Evolutionary conservation across 306 rosid genomes (phyloP).

Genomic region (Cucurbita moschata): DNA sequence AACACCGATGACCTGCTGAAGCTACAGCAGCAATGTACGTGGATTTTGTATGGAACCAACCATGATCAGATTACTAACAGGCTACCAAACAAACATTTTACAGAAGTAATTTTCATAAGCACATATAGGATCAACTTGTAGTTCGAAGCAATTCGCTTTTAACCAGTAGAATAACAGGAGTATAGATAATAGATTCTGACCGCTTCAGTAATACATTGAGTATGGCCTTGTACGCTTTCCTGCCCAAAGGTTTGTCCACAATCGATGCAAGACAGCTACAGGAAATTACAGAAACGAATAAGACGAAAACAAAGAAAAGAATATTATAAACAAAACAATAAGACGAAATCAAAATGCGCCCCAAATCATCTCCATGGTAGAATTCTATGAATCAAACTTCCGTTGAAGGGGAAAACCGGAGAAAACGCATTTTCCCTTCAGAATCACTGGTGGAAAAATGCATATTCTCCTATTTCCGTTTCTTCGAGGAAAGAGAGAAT

Average conservation of each 20-base stretch:
- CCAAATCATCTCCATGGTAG: not conserved
- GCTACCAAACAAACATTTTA: not conserved
- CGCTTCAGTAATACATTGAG: slow-evolving; percentile 81
- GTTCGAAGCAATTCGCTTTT: not conserved
- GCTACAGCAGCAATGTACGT: not conserved
- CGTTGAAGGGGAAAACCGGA: not conserved
- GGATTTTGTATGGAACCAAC: not conserved
- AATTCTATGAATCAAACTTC: not conserved
- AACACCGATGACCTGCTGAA: not conserved
- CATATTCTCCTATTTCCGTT: not conserved
- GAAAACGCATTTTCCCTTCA: not conserved
- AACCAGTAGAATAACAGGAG: not conserved
- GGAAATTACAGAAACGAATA: not conserved
- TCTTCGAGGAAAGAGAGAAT: not conserved
- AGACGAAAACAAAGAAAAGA: not conserved
- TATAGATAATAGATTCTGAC: slow-evolving; percentile 17
- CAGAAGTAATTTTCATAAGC: not conserved
- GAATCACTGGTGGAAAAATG: not conserved
- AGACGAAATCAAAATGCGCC: not conserved
- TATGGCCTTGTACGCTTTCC: slow-evolving; percentile 61
- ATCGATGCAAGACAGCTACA: slow-evolving; percentile 85
- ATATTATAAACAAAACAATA: not conserved
- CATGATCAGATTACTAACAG: not conserved
- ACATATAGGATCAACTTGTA: not conserved
- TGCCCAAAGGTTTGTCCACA: slow-evolving; percentile 68